Base-by-base conservation (phyloP, 495 filamentous ascomycete species). In the Aspergillus homomorphus region DNA sequence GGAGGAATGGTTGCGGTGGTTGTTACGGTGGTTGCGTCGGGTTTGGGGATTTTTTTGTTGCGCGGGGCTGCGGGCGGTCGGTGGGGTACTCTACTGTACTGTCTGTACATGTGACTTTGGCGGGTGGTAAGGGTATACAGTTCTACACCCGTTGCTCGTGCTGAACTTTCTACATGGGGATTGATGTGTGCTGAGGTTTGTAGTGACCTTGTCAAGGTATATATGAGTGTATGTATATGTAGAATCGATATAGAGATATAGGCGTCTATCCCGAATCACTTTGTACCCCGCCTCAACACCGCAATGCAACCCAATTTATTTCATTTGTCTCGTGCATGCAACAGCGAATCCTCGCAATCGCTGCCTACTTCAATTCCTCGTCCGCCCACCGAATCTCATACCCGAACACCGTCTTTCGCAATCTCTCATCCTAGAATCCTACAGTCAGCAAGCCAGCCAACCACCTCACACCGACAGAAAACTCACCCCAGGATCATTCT, bases 361-460 rank as follows among this genome's bases (percentile, higher is more conserved):
- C 26, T 38, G 62, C 62, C 62, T 69, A 73, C 64, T 62, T 53
- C 52, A 65, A 62, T 42, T 74, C 57, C 16, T 74, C 72, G 18
- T 62, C 64, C 6, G 66, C 54, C 75, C 75, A 77, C 46, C 67
- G 60, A 45, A 96, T 62, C 60, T 84, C 81, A 77, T 87, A 96
- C 33, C 89, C 89, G 73, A 88, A 92, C 1, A 95, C 91, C 16
- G 89, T 93, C 71, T 87, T 82, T 51, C 88, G 78, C 46, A 96
- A 70, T 57, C 78, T 82, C 68, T 88, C 84, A 73, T 92, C 88
- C 75, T 81, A 62, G 16, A 45, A n/a, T n/a, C n/a, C n/a, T n/a
- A 16, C 19, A 45, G 53, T 67, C 33, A 74, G 61, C 57, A 57
- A 44, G 10, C 1, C 7, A 18, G 18, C n/a, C 12, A 43, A 50